phyloP scores from a whole-genome alignment of 148 eudicot species.

The Vaccinium darrowii region DNA sequence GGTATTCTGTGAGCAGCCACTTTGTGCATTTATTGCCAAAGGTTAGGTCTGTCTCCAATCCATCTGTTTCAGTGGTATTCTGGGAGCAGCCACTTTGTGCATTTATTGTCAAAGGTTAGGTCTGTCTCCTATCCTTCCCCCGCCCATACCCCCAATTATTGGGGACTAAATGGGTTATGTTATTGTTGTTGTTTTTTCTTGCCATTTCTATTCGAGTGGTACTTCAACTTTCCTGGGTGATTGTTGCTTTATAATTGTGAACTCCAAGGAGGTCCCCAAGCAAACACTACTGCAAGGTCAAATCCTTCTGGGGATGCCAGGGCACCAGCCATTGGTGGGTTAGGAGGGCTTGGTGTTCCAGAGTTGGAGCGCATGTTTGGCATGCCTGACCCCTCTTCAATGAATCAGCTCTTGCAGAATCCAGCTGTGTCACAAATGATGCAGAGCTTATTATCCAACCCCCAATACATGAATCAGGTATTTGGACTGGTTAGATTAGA shows the following conservation, averaged over 20 bases:
- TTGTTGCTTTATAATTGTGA: conserved; percentile 16
- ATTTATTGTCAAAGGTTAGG: too few relatives aligned
- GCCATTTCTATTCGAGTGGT: neutral
- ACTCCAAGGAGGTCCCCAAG: conserved; percentile 52
- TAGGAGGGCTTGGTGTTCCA: conserved; percentile 71
- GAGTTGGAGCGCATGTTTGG: conserved; percentile 56
- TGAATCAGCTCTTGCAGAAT: conserved; percentile 75
- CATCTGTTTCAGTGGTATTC: too few relatives aligned
- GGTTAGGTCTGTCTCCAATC: too few relatives aligned
- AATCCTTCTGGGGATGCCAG: conserved; percentile 62
- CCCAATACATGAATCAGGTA: conserved; percentile 88
- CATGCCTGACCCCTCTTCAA: conserved; percentile 53
- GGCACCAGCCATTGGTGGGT: conserved; percentile 57
- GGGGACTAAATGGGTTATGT: too few relatives aligned
- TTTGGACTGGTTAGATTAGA: conserved; percentile 3
- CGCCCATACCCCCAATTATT: too few relatives aligned
- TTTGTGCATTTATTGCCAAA: too few relatives aligned
- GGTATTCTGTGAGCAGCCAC: too few relatives aligned
- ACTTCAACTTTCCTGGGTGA: conserved; percentile 1
- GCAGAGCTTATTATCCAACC: conserved; percentile 83
- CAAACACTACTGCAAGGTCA: conserved; percentile 60
- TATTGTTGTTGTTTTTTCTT: too few relatives aligned
- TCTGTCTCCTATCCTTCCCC: too few relatives aligned
- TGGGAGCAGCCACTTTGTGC: too few relatives aligned
- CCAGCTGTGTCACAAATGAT: conserved; percentile 95